These are phyloP conservation scores for Fomitopsis pulvina DNA, from an alignment of 768 basidiomycete genomes.

Conservation along the genomic window DNA sequence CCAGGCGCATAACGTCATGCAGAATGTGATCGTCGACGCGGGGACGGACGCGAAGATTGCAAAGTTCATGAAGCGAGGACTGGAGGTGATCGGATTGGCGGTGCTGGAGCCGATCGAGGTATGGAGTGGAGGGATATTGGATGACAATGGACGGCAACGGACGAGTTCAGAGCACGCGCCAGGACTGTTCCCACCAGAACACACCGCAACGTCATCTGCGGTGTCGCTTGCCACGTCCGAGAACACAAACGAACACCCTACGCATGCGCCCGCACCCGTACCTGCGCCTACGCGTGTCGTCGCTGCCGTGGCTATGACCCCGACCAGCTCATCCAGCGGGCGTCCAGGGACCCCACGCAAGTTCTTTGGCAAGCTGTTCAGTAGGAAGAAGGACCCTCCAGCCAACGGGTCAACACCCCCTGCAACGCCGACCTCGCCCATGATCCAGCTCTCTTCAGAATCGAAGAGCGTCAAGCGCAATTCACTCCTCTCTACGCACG, in stretches of 20 bases:
- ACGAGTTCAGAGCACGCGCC: conserved; percentile 10
- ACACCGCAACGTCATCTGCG: conserved; percentile 27
- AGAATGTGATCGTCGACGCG: conserved; percentile 81
- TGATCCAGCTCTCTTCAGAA: conserved; percentile 1
- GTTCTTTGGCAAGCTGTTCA: conserved; percentile 69
- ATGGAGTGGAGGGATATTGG: conserved; percentile 33
- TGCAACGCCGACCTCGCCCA: background rate
- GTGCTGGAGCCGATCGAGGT: conserved; percentile 79
- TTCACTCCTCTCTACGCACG: conserved; percentile 7
- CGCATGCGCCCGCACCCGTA: conserved; percentile 12
- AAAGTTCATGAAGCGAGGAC: conserved; percentile 43
- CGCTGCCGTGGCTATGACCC: conserved; percentile 15
- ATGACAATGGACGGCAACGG: conserved; percentile 22
- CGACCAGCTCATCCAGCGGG: conserved; percentile 15
- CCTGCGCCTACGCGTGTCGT: no score
- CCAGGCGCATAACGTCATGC: conserved; percentile 82
- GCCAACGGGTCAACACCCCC: background rate
- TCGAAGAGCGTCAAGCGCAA: conserved; percentile 4
- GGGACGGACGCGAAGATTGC: conserved; percentile 86
- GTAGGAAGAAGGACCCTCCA: conserved; percentile 25
- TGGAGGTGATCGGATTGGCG: conserved; percentile 70
- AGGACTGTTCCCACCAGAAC: conserved; percentile 12
- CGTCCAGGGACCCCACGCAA: conserved; percentile 37
- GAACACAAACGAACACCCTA: conserved; percentile 3
- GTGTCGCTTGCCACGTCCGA: conserved; percentile 24